Evolutionary conservation across 1,284 basidiomycete species (phyloP).

Genomic region (Rhodofomes roseus): DNA sequence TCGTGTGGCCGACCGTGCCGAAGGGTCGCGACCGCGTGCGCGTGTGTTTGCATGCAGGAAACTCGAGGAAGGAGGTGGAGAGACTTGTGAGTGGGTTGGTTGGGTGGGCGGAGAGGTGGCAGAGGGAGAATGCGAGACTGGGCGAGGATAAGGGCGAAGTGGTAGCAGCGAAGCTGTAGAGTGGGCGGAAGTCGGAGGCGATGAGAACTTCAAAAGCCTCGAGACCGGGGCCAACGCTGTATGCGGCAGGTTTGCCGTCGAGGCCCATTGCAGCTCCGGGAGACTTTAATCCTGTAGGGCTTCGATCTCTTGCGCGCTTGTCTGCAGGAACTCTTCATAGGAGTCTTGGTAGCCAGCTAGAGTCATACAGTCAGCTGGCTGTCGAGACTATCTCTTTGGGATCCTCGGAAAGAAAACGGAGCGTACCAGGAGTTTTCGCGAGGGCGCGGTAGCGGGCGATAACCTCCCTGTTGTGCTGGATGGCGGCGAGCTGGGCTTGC

Average conservation of each 20-base stretch:
- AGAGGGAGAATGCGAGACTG: conserved; percentile 6
- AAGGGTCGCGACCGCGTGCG: conserved; percentile 80
- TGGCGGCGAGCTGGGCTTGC: conserved; percentile 71
- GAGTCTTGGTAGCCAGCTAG: conserved; percentile 53
- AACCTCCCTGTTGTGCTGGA: conserved; percentile 64
- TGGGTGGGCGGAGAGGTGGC: conserved; percentile 27
- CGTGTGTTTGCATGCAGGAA: conserved; percentile 79
- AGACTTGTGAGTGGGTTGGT: conserved; percentile 38
- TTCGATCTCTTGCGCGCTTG: conserved; percentile 57
- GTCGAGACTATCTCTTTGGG: neutral
- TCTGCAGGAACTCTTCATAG: conserved; percentile 53
- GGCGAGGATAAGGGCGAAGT: neutral
- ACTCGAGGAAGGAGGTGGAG: conserved; percentile 63
- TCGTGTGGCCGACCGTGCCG: conserved; percentile 83
- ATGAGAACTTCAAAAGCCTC: neutral
- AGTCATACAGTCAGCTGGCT: neutral
- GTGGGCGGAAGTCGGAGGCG: neutral
- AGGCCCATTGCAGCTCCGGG: too few species aligned
- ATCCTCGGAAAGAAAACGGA: neutral
- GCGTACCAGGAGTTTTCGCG: conserved; percentile 48
- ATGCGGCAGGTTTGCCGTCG: too few species aligned
- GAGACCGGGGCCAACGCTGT: too few species aligned
- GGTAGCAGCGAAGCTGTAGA: neutral
- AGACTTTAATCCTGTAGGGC: conserved; percentile 55
- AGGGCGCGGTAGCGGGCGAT: conserved; percentile 58